Evolutionary conservation across 306 rosid genomes (phyloP), one percentile per base, ranked within the genome.

Genomic region (Canavalia ensiformis): DNA sequence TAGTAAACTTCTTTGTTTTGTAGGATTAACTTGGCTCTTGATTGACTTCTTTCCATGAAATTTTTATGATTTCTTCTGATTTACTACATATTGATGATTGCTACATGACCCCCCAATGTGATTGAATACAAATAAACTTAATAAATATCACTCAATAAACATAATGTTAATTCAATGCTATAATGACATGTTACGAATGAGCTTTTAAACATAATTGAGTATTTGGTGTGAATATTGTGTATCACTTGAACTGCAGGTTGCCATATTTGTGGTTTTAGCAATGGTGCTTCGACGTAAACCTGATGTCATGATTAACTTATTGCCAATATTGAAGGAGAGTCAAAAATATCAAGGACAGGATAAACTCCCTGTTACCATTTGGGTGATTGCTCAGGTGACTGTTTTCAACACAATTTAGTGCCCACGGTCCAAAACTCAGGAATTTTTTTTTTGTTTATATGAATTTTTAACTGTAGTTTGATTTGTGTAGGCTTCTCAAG

Each of bases 331-430:
- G 46, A 88, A 76, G 87, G 90, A 88, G 50, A 71, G 60, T 54
- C 34, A 74, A 49, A 82, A 85, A 55, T 85, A 70, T 76, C 87
- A 79, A 58, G 90, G 81, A 5, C 88, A 85, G 57, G 88, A 88
- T 75, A 83, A 85, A 68, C 88, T 85, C 74, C 88, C 87, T 64
- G 51, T 88, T 28, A 76, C 72, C 31, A 70, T 79, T 56, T 88
- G 90, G 90, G 50, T 88, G 75, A 76, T 85, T 70, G 70, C 88
- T 65, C 90, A 88, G 90, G 90, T 88, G 79, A 83, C 35, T 69
- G 13, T 65, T 74, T 75, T 59, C 13, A 51, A 63, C 55, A 50
- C 71, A 78, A 46, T 58, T 64, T 54, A 65, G 62, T 66, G 37
- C 62, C 62, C 25, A 31, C 33, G 50, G 2, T 42, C 51, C 18